These are phyloP conservation scores for Microbotryum silenes-acaulis DNA, from an alignment of 1,284 basidiomycete genomes.

Conservation along the genomic window DNA sequence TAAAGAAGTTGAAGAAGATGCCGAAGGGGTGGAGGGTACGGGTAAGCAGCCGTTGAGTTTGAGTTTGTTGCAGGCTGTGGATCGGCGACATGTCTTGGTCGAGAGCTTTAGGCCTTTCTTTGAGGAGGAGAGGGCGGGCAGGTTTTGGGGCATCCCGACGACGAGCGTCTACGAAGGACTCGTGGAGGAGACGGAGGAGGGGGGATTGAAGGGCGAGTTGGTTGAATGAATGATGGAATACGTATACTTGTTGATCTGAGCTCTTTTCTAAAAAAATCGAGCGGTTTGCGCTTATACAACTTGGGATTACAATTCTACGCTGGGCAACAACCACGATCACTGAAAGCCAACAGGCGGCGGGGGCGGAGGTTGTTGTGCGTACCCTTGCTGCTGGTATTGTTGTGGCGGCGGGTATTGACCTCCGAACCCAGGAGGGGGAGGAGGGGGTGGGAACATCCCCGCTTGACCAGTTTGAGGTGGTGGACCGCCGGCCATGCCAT, in stretches of 20 bases:
- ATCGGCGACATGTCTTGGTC: slow-evolving; percentile 64
- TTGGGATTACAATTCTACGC: too few relatives aligned
- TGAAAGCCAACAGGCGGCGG: too few relatives aligned
- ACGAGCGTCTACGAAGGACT: slow-evolving; percentile 66
- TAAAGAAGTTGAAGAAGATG: slow-evolving; percentile 49
- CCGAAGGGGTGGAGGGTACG: slow-evolving; percentile 50
- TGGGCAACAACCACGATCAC: too few relatives aligned
- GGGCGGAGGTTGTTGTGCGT: too few relatives aligned
- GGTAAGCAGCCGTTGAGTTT: slow-evolving; percentile 59
- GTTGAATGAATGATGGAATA: not conserved
- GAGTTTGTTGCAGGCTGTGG: slow-evolving; percentile 59
- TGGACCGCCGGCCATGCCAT: too few relatives aligned
- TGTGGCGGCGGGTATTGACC: too few relatives aligned
- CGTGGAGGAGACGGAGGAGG: slow-evolving; percentile 43
- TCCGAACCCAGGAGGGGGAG: too few relatives aligned
- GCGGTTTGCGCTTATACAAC: too few relatives aligned
- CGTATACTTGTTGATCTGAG: not conserved
- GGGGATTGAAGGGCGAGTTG: not conserved
- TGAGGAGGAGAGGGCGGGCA: slow-evolving; percentile 56
- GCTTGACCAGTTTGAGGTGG: too few relatives aligned
- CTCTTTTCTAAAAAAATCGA: too few relatives aligned
- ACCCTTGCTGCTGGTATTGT: too few relatives aligned
- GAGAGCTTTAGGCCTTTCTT: slow-evolving; percentile 59
- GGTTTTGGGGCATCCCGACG: slow-evolving; percentile 64
- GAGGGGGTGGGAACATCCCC: too few relatives aligned